phyloP scores from a whole-genome alignment of 768 basidiomycete genomes.

The Rhizopogon vesiculosus region DNA sequence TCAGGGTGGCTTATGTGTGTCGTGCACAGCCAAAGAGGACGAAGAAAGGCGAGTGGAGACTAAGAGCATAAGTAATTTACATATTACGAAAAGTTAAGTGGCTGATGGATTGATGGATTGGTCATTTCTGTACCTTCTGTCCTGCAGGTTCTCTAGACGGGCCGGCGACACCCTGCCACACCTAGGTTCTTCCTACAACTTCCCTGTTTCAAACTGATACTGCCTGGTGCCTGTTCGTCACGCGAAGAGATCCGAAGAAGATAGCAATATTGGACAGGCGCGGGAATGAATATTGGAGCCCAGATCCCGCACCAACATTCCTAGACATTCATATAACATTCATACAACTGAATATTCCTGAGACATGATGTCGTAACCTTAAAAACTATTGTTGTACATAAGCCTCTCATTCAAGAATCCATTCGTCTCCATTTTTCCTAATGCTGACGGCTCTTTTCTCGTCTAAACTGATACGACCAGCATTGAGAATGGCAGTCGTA shows the following conservation, averaged over 20 bases:
- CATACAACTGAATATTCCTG: neutral
- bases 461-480: constrained; percentile 85
- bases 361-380: neutral
- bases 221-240: neutral
- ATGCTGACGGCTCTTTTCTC: constrained; percentile 84
- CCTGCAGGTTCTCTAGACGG: neutral
- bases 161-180: no score
- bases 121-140: neutral
- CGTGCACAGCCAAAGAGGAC: constrained; percentile 9
- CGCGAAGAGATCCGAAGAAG: neutral
- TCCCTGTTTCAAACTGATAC: neutral
- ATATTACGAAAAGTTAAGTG: neutral
- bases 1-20: neutral
- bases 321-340: neutral
- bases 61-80: neutral
- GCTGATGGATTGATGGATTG: neutral
- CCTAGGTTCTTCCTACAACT: neutral
- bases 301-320: no score
- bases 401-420: constrained; percentile 58
- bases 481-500: constrained; percentile 85
- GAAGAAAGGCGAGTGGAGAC: neutral
- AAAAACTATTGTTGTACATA: constrained; percentile 10
- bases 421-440: constrained; percentile 56
- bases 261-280: neutral
- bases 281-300: neutral